These are phyloP conservation scores for Xylaria castorea DNA, from an alignment of 495 filamentous ascomycete species.

Conservation along the genomic window DNA sequence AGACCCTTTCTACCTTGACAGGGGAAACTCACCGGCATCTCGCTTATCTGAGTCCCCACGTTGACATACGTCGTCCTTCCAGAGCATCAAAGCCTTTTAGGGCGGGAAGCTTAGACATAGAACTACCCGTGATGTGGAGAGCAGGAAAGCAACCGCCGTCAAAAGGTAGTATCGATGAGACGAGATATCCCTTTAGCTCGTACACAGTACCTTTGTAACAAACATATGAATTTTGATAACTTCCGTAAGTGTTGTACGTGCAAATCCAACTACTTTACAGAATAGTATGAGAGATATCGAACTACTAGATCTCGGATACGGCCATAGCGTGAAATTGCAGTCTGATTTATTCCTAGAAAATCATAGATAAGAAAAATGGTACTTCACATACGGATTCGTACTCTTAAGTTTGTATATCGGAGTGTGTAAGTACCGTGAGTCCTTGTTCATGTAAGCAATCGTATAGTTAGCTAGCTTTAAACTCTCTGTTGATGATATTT, in stretches of 20 bases:
- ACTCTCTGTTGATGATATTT: no score
- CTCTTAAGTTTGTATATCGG: neutral
- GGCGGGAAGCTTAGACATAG: neutral
- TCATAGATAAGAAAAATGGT: neutral
- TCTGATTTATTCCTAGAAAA: no score
- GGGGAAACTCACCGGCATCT: neutral
- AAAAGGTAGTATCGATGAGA: neutral
- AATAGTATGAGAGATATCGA: neutral
- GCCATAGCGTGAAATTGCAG: neutral
- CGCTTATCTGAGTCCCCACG: conserved; percentile 16
- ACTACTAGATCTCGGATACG: neutral
- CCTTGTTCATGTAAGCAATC: neutral
- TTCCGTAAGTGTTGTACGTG: neutral
- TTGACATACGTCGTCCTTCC: neutral
- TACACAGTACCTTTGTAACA: neutral
- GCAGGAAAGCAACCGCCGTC: neutral
- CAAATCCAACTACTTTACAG: neutral
- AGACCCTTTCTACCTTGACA: neutral
- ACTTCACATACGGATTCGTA: neutral
- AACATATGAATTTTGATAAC: neutral
- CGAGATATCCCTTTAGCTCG: neutral
- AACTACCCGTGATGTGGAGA: neutral
- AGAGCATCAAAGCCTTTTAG: neutral
- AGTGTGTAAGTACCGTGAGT: neutral
- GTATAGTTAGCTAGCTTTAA: neutral